Base-by-base conservation (phyloP, 2,329 filamentous ascomycete species). In the Exophiala sideris region DNA sequence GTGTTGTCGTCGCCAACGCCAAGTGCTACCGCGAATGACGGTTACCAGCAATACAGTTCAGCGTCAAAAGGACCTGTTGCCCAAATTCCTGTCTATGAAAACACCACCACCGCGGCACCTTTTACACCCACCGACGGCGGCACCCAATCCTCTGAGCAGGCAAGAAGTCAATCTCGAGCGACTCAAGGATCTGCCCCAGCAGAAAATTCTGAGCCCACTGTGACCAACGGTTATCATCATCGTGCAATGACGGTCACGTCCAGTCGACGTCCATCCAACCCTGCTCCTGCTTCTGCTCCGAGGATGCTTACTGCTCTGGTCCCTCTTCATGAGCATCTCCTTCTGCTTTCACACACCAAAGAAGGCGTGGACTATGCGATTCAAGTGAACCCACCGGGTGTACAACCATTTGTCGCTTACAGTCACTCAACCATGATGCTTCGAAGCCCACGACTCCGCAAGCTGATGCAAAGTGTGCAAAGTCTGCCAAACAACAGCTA, bases 291-390 rank as follows among this genome's bases (percentile, higher is more conserved):
- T 10, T 42, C 52, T 36, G 18, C 39, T 4, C 45, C 56, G 21
- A 53, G 57, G 48, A 24, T 41, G 3, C 50, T 56, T 47, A 54
- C 45, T 24, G 18, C 52, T 44, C 33, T 60, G 14, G 29, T 48
- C n/a, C 50, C 58, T 14, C 45, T 64, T 14, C 45, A 53, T 4
- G 59, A 61, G 6, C 57, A 64, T 34, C 51, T 64, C n/a, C 49
- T 62, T 14, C 48, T 58, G 5, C 42, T 64, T 12, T 52, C 54
- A n/a, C 36, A 50, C 24, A 56, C 58, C 7, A 62, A 62, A 45
- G 50, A 57, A 20, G 57, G 52, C 44, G 56, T 46, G 20, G 62
- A 64, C 45, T 60, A 51, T 29, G 29, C 55, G 11, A 50, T 64
- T 21, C 51, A 60, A 29, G 45, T 64, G 14, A 57, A 61, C 18